A percentile compares a stretch with the other conserved stretches of the same genome.
Conservation (phyloP, 257 asterid genomes). For the Nemophila menziesii region DNA sequence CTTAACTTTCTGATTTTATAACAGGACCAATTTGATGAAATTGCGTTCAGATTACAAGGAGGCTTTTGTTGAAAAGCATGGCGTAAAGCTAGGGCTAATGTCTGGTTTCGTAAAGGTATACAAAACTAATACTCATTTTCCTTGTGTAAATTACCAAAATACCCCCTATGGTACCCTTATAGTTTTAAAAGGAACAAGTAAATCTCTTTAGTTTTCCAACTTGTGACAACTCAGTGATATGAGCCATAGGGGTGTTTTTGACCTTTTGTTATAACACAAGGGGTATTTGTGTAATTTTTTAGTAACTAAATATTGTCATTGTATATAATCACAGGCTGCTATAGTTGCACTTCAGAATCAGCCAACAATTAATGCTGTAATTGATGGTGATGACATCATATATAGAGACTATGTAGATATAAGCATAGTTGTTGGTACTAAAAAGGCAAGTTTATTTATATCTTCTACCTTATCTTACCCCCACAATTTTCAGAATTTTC, state of each 20-base stretch:
- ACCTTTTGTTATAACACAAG: no score
- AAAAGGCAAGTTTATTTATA: slow-evolving; percentile 48
- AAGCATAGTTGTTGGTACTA: slow-evolving; percentile 98
- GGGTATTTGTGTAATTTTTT: no score
- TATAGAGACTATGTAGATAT: slow-evolving; percentile 89
- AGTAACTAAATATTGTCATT: background rate
- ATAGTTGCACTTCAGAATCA: slow-evolving; percentile 83
- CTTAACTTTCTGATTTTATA: slow-evolving; percentile 2
- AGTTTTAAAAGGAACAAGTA: no score
- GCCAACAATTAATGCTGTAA: slow-evolving; percentile 92
- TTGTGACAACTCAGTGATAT: no score
- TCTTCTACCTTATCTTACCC: no score
- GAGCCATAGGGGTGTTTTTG: no score
- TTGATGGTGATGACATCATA: slow-evolving; percentile 95
- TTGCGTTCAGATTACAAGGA: slow-evolving; percentile 96
- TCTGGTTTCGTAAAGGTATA: slow-evolving; percentile 88
- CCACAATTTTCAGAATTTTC: no score
- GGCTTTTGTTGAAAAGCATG: slow-evolving; percentile 86
- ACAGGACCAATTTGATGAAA: slow-evolving; percentile 97
- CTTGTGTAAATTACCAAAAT: background rate
- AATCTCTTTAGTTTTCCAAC: no score
- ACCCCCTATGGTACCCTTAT: no score
- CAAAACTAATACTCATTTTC: background rate
- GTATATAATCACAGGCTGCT: slow-evolving; percentile 63
- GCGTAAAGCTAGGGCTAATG: slow-evolving; percentile 93